Conservation (phyloP, 495 filamentous ascomycete species). For the Penicillium maclennaniae region DNA sequence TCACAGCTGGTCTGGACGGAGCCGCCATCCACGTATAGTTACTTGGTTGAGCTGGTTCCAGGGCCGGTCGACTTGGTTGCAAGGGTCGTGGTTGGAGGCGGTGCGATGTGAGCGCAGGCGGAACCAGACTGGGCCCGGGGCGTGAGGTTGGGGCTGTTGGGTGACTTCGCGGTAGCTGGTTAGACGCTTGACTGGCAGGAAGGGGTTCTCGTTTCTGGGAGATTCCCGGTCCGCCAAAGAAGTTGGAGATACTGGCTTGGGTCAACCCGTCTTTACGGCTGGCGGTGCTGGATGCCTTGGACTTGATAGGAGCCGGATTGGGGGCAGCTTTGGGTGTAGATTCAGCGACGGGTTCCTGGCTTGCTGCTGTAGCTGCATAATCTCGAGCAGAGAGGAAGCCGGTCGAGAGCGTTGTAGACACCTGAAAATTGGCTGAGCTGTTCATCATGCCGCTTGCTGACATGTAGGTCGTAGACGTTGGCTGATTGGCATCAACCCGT, state of each 20-base stretch:
- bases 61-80: slow-evolving; percentile 33
- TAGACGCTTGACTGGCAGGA: slow-evolving; percentile 11
- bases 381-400: slow-evolving; percentile 44
- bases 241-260: slow-evolving; percentile 41
- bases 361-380: slow-evolving; percentile 25
- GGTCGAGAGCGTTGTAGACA: slow-evolving; percentile 33
- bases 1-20: slow-evolving; percentile 22
- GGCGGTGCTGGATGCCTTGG: slow-evolving; percentile 12
- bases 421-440: slow-evolving; percentile 29
- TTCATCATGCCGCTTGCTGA: slow-evolving; percentile 26
- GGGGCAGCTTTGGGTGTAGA: slow-evolving; percentile 2
- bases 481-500: slow-evolving; percentile 26
- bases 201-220: slow-evolving; percentile 16
- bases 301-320: slow-evolving; percentile 12
- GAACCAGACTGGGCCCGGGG: slow-evolving; percentile 13
- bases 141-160: slow-evolving; percentile 6
- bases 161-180: slow-evolving; percentile 12
- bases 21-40: slow-evolving; percentile 42
- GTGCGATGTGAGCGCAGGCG: slow-evolving; percentile 28
- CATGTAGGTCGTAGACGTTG: slow-evolving; percentile 21
- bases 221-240: slow-evolving; percentile 29
- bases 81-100: slow-evolving; percentile 38
- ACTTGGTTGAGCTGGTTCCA: slow-evolving; percentile 35
- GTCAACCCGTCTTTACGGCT: slow-evolving; percentile 26
- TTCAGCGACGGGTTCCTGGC: slow-evolving; percentile 8